These are phyloP conservation scores for Hydnomerulius pinastri DNA, from an alignment of 768 basidiomycete genomes.

Conservation along the genomic window DNA sequence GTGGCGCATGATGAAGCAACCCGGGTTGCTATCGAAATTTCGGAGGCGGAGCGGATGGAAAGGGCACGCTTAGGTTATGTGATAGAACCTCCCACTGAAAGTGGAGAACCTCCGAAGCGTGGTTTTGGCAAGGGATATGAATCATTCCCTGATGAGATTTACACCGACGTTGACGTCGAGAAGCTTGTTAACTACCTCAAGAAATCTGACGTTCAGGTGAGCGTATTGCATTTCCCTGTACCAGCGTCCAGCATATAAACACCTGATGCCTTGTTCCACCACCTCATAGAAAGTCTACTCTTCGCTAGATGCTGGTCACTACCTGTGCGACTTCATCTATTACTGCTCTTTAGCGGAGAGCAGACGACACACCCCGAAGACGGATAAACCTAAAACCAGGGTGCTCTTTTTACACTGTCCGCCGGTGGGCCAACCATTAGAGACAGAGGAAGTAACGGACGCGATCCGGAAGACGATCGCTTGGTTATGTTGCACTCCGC, in stretches of 20 bases:
- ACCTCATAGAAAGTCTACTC: slow-evolving; percentile 60
- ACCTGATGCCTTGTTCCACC: slow-evolving; percentile 1
- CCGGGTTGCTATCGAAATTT: slow-evolving; percentile 21
- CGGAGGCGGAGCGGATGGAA: slow-evolving; percentile 30
- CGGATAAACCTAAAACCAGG: slow-evolving; percentile 33
- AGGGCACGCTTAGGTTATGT: slow-evolving; percentile 31
- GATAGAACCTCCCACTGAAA: slow-evolving; percentile 26
- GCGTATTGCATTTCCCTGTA: slow-evolving; percentile 3
- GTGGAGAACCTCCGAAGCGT: slow-evolving; percentile 33
- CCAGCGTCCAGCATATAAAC: slow-evolving; percentile 1
- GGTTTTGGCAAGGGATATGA: slow-evolving; percentile 41
- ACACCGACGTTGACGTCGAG: slow-evolving; percentile 38
- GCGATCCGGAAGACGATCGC: slow-evolving; percentile 61
- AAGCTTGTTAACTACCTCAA: slow-evolving; percentile 40
- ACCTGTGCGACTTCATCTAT: slow-evolving; percentile 75
- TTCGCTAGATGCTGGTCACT: slow-evolving; percentile 77
- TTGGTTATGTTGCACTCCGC: slow-evolving; percentile 48
- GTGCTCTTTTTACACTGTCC: slow-evolving; percentile 76
- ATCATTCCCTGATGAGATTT: slow-evolving; percentile 35
- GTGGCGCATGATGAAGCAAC: slow-evolving; percentile 26
- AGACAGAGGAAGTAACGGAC: slow-evolving; percentile 67
- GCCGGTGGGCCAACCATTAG: slow-evolving; percentile 63
- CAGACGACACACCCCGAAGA: slow-evolving; percentile 41
- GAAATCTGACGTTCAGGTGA: slow-evolving; percentile 32
- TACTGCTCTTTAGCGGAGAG: slow-evolving; percentile 76